phyloP scores from a whole-genome alignment of 202 grass and related monocot genomes.

The Alloteropsis angusta region DNA sequence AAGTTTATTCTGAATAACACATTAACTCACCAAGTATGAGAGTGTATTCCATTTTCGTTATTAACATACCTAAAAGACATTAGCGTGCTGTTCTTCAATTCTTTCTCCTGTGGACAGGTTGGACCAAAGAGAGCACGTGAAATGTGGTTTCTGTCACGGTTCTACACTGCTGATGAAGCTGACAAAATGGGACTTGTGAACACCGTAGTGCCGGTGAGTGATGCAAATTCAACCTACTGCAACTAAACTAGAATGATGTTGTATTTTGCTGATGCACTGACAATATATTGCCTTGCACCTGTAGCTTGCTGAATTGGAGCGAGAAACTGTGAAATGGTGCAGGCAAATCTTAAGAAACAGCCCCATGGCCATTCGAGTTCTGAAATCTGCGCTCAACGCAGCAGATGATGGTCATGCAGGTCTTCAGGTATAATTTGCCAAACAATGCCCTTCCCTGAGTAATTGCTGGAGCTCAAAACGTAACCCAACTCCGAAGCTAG shows the following conservation, averaged over 20 bases:
- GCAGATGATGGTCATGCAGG: slow-evolving; percentile 74
- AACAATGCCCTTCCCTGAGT: background rate
- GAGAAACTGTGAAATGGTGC: slow-evolving; percentile 69
- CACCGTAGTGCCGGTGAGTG: slow-evolving; percentile 70
- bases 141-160: slow-evolving; percentile 94
- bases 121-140: slow-evolving; percentile 78
- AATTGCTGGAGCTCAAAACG: background rate
- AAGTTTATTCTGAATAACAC: background rate
- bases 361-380: slow-evolving; percentile 39
- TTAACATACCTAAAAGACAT: background rate
- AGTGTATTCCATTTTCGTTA: background rate
- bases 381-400: slow-evolving; percentile 84
- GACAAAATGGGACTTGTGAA: slow-evolving; percentile 90
- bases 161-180: slow-evolving; percentile 83
- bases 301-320: slow-evolving; percentile 60
- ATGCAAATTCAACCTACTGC: background rate
- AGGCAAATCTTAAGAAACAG: slow-evolving; percentile 72
- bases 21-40: background rate
- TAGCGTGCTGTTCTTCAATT: background rate
- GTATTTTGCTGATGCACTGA: background rate
- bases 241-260: background rate
- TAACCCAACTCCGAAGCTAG: background rate
- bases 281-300: background rate
- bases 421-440: slow-evolving; percentile 44
- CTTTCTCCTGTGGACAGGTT: slow-evolving; percentile 32